Evolutionary conservation across 1,284 basidiomycete species (phyloP).

Genomic region (Pisolithus thermaeus): DNA sequence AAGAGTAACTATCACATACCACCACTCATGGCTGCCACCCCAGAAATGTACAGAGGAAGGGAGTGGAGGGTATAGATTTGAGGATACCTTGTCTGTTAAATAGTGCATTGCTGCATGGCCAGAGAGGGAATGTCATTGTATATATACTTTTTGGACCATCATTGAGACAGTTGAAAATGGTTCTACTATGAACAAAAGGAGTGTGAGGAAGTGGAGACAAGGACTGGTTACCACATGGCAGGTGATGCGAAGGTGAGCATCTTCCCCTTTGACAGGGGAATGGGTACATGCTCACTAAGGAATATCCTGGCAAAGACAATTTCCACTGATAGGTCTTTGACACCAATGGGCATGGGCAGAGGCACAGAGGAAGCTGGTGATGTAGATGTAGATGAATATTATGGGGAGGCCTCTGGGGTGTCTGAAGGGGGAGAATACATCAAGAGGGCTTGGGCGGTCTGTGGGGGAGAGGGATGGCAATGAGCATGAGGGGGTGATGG

Average conservation of each 20-base stretch:
- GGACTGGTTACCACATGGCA: slow-evolving; percentile 38
- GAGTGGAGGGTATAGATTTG: slow-evolving; percentile 27
- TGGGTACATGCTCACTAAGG: slow-evolving; percentile 24
- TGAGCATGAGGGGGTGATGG: too few species aligned
- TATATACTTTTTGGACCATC: slow-evolving; percentile 8
- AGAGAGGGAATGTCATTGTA: background rate
- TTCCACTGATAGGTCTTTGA: slow-evolving; percentile 41
- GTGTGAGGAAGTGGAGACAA: slow-evolving; percentile 17
- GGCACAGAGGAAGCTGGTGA: slow-evolving; percentile 52
- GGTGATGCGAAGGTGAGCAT: slow-evolving; percentile 46
- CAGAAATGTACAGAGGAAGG: too few species aligned
- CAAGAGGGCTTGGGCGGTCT: too few species aligned
- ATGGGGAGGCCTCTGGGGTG: slow-evolving; percentile 42
- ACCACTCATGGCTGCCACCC: slow-evolving; percentile 20
- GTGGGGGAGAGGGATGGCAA: too few species aligned
- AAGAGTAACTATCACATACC: slow-evolving; percentile 10
- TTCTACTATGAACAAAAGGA: slow-evolving; percentile 13
- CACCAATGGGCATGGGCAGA: slow-evolving; percentile 46
- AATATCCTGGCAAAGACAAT: slow-evolving; percentile 37
- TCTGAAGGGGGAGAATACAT: too few species aligned
- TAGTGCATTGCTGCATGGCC: slow-evolving; percentile 7
- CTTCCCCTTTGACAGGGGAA: slow-evolving; percentile 32
- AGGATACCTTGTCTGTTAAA: slow-evolving; percentile 22
- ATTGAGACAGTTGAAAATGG: slow-evolving; percentile 22
- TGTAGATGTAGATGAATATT: slow-evolving; percentile 39